Percentiles rank a stretch among this genome's conserved stretches.
Evolutionary conservation across 306 rosid genomes (phyloP).

Genomic region (Cicer judaicum): DNA sequence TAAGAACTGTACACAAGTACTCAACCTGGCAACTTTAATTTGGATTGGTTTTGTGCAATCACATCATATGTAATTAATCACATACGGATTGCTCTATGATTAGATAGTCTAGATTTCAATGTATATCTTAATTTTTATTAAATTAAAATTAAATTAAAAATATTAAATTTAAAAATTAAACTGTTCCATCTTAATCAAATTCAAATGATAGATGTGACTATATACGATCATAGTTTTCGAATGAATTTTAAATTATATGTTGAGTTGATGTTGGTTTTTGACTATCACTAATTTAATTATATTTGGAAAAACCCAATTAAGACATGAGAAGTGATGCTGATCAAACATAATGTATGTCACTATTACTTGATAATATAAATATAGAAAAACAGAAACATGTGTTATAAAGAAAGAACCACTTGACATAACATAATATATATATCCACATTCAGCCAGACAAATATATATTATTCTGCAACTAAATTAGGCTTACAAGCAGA

Average conservation of each 20-base stretch:
- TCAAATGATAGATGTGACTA: too few relatives aligned
- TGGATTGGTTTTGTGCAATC: too few relatives aligned
- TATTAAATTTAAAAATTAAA: too few relatives aligned
- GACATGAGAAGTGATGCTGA: not conserved
- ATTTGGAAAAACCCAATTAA: not conserved
- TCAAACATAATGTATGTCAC: not conserved
- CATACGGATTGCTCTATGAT: too few relatives aligned
- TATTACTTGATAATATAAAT: not conserved
- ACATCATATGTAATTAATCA: too few relatives aligned
- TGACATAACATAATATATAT: not conserved
- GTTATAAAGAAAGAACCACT: not conserved
- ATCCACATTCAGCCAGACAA: conserved; percentile 1
- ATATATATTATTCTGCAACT: not conserved
- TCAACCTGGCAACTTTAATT: too few relatives aligned
- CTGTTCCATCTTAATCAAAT: too few relatives aligned
- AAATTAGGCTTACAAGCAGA: not conserved
- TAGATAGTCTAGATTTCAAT: too few relatives aligned
- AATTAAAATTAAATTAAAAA: too few relatives aligned
- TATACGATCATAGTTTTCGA: too few relatives aligned
- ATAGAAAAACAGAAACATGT: not conserved
- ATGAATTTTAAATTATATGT: not conserved
- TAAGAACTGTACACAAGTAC: not conserved
- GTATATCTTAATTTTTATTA: too few relatives aligned
- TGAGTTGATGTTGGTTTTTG: conserved; percentile 24
- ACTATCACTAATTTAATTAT: conserved; percentile 6